Conservation (phyloP, 495 filamentous ascomycete species). For the Aspergillus cristatus region DNA sequence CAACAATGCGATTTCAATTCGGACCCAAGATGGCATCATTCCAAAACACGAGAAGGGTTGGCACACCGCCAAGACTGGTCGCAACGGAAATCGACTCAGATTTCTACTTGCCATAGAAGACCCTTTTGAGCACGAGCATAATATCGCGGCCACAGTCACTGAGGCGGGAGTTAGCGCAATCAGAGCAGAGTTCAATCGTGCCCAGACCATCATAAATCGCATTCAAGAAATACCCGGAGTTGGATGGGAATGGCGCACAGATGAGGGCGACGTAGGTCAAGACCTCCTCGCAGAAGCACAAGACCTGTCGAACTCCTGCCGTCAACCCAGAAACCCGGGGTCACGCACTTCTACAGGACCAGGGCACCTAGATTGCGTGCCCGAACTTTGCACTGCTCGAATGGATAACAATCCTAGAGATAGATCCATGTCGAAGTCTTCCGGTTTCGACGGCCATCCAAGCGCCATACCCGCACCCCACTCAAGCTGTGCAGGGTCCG, state of each 20-base stretch:
- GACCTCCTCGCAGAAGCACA: constrained; percentile 17
- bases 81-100: constrained; percentile 61
- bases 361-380: not conserved
- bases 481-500: too few species aligned
- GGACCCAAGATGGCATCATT: constrained; percentile 57
- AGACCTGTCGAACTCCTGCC: constrained; percentile 1
- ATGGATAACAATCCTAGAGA: not conserved
- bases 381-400: too few species aligned
- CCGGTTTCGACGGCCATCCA: too few species aligned
- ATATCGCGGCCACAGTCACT: constrained; percentile 73
- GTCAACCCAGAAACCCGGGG: not conserved
- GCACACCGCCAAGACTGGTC: constrained; percentile 51
- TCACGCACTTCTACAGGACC: not conserved
- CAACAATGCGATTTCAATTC: constrained; percentile 58
- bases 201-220: constrained; percentile 51
- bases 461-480: too few species aligned
- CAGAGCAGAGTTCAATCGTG: constrained; percentile 68
- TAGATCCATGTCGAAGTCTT: not conserved
- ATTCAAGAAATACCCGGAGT: constrained; percentile 6
- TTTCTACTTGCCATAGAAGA: constrained; percentile 84
- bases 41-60: constrained; percentile 67
- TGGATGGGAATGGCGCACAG: constrained; percentile 6
- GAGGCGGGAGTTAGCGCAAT: constrained; percentile 66
- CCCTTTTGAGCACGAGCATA: constrained; percentile 76
- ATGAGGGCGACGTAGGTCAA: constrained; percentile 10